Base-by-base conservation (phyloP, 1,139 yeast genomes). In the Zygosaccharomyces sapae region DNA sequence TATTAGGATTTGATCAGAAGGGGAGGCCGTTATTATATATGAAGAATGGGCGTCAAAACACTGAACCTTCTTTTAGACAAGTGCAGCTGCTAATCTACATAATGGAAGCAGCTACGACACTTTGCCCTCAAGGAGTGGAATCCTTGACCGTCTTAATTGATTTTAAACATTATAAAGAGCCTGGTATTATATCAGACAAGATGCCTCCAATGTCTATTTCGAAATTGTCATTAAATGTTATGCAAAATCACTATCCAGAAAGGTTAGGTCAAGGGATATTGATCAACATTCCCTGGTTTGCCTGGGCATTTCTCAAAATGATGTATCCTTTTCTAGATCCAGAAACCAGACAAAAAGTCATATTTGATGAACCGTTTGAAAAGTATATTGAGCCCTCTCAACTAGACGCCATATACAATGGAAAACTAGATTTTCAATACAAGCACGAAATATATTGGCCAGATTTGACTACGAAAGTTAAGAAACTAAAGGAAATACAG, bases 61-160 rank as follows among this genome's bases (percentile, higher is more conserved):
- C 98, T 2, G 80, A 86, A 55, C 78, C 92, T 2, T 78, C 92
- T 1, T 81, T 82, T 48, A 77, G 86, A 55, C 98, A 92, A 65
- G 96, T 92, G 5, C 95, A 90, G 66, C 95, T 87, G 61, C 73
- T 92, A 61, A 96, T 92, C 18, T 92, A 74, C 69, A 86, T 85
- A 87, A 77, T 92, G 58, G 97, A 92, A 65, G 74, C 86, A 42
- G 92, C 86, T 16, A 88, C 88, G 40, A 88, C 88, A 56, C 78
- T 80, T 66, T 87, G 89, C 94, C 97, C 97, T 3, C 82, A 94
- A 2, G 97, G 97, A 16, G 97, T 90, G 58, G 97, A 92, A 59
- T 83, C 88, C 20, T 73, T 90, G 46, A 95, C 97, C 1, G 72
- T 90, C 44, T 71, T 92, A 52, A 89, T 90, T 53, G 97, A 92